phyloP scores from a whole-genome alignment of 2,329 filamentous ascomycete species.

The Chaetomium strumarium region DNA sequence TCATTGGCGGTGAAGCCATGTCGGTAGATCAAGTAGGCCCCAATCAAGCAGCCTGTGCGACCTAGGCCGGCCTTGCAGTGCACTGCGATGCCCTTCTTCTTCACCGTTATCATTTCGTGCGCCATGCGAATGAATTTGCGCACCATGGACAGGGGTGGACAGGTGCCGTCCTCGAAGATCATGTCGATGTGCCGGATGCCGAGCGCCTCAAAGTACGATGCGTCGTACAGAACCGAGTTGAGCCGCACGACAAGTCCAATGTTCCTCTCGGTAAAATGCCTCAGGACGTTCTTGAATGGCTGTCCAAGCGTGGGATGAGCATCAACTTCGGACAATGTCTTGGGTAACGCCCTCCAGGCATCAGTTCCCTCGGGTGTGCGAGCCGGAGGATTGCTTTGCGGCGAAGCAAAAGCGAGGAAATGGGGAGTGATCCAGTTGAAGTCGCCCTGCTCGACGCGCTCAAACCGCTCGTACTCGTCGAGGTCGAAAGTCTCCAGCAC shows the following conservation, averaged over 20 bases:
- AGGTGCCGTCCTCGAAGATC: constrained; percentile 99
- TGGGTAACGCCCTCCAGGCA: constrained; percentile 67
- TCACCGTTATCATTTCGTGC: constrained; percentile 86
- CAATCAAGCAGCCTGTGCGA: constrained; percentile 91
- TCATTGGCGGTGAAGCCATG: constrained; percentile 97
- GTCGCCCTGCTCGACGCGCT: constrained; percentile 95
- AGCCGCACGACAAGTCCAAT: constrained; percentile 91
- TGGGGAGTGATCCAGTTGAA: constrained; percentile 99
- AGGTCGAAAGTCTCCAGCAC: constrained; percentile 90
- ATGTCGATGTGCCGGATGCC: constrained; percentile 96
- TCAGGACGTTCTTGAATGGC: constrained; percentile 93
- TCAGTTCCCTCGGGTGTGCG: constrained; percentile 69
- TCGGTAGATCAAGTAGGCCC: constrained; percentile 94
- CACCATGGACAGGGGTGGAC: constrained; percentile 81
- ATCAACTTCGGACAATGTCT: constrained; percentile 66
- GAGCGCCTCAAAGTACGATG: constrained; percentile 92
- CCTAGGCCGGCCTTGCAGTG: constrained; percentile 98
- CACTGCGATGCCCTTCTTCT: constrained; percentile 89
- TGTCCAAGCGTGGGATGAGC: constrained; percentile 64
- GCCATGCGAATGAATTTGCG: constrained; percentile 91
- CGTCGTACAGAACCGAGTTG: constrained; percentile 93
- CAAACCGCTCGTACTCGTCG: constrained; percentile 93
- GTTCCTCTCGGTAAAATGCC: constrained; percentile 80
- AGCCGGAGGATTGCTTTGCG: constrained; percentile 71
- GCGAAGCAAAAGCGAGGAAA: constrained; percentile 94